Base-by-base conservation (phyloP, 2,329 filamentous ascomycete genomes). In the Nigrograna mackinnonii region DNA sequence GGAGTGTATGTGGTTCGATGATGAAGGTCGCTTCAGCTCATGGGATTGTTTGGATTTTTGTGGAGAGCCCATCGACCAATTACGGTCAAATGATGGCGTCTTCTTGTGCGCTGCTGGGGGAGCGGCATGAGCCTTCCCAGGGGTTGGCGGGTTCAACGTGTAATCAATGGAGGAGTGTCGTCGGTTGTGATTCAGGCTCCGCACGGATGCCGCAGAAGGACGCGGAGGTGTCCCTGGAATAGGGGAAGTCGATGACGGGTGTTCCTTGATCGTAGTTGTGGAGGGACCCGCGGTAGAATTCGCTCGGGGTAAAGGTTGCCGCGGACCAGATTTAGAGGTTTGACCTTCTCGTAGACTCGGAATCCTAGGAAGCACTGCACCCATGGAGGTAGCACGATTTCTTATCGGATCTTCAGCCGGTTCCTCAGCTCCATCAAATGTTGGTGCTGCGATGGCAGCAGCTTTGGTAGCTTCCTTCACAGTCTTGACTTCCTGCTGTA, bases 91-190 rank as follows among this genome's bases (percentile, higher is more conserved):
- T 0, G 82, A 85, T 1, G 76, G 68, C 32, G 79, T 76, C 53
- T 82, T 82, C 44, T 73, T 72, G 52, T 83, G 79, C 22, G 60
- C 60, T 18, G 52, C 41, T 12, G 58, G 49, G 17, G 49, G 48
- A 22, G 49, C 38, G 6, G 50, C 38, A 3, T 57, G 47, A 6
- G 60, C 35, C 41, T 62, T 62, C 13, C 44, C 56, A 6, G 64
- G 60, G 6, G 55, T 53, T 5, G 62, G 50, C 5, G 59, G 49
- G 32, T 50, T 63, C 17, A 57, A 49, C 37, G 82, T 78, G 62
- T 84, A 86, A 54, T 95, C 90, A 36, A 89, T 90, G 2, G 89
- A 94, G 2, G 91, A 96, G 69, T 95, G 91, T 45, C 91, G 86
- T 31, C 91, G 83, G 30, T 87, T 89, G 64, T 95, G 89, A 58